Conservation (phyloP, 2,329 filamentous ascomycete species). For the Calycina herbarum region DNA sequence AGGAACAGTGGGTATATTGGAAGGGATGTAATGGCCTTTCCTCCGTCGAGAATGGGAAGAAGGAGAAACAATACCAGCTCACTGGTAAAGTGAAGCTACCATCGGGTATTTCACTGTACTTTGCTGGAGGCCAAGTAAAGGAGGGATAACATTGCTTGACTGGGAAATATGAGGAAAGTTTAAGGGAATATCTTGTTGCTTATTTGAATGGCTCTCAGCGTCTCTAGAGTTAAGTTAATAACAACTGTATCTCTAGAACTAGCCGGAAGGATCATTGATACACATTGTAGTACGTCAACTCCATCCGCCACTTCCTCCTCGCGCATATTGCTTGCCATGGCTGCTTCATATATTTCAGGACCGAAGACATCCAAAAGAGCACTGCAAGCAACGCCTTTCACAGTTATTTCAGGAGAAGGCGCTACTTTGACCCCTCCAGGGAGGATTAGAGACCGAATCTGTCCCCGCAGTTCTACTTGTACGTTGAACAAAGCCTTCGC, state of each 20-base stretch:
- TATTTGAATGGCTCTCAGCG: conserved; percentile 10
- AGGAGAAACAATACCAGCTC: conserved; percentile 7
- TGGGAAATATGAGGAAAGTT: conserved; percentile 5
- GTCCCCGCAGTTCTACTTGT: background rate
- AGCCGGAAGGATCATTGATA: conserved; percentile 15
- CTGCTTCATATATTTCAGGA: conserved; percentile 11
- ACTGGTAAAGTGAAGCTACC: conserved; percentile 12
- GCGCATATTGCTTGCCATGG: conserved; percentile 5
- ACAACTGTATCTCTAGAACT: conserved; percentile 9
- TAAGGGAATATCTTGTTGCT: conserved; percentile 12
- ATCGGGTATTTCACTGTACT: conserved; percentile 1
- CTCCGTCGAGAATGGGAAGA: conserved; percentile 9
- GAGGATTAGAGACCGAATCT: conserved; percentile 9
- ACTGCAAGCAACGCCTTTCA: conserved; percentile 15
- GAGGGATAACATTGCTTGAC: conserved; percentile 10
- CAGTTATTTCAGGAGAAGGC: conserved; percentile 11
- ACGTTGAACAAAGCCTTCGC: conserved; percentile 15
- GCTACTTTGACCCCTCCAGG: conserved; percentile 13
- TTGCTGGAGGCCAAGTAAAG: conserved; percentile 15
- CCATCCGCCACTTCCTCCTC: conserved; percentile 12
- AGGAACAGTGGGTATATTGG: conserved; percentile 16
- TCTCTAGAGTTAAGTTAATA: conserved; percentile 13
- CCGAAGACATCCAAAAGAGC: conserved; percentile 16
- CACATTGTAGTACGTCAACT: conserved; percentile 9
- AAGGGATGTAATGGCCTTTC: conserved; percentile 15